Evolutionary conservation across 371 early-diverging fungal species (phyloP), one percentile per base, ranked within the genome.

Genomic region (Cokeromyces recurvatus): DNA sequence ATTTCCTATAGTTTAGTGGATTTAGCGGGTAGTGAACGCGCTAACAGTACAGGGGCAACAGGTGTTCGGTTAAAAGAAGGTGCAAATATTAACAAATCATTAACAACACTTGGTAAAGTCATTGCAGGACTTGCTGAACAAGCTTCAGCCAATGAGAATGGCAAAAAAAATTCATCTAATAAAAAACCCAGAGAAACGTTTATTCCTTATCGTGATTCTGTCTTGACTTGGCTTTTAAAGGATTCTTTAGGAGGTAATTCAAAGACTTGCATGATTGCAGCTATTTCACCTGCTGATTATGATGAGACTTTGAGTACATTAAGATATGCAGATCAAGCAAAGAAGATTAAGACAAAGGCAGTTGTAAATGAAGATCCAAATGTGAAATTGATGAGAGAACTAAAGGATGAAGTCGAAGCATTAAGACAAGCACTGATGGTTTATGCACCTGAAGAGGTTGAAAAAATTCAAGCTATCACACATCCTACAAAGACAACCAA

Each of bases 51-150:
- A 0, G 92, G 94, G 27, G 95, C 94, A 7, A 89, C 92, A 15
- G 97, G 98, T 12, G 71, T 68, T 11, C 81, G 98, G 5, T 68
- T 99, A 8, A 95, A 94, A 61, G 99, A 99, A 68, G 98, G 97
- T 14, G 90, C 92, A 5, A 88, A 92, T 53, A 99, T 99, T 56
- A 99, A 99, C 74, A 89, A 86, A 66, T 90, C 91, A 6, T 72
- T 99, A 12, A 87, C 91, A n/a, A 80, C 93, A 0, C 78, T 99
- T 1, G 96, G 97, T 15, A 97, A 94, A 55, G 98, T 98, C 14
- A 98, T 99, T 42, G 85, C 86, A 9, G 89, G 90, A 17, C 77
- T 99, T 23, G 90, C 92, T 6, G 91, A 91, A 32, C 77, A 72
- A 44, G 72, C 80, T 5, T 42, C 68, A 27, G 48, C 38, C 10